Percentiles rank a stretch among this genome's conserved stretches.
Evolutionary conservation across 441 rosid species (phyloP).

Genomic region (Kokia cookei): DNA sequence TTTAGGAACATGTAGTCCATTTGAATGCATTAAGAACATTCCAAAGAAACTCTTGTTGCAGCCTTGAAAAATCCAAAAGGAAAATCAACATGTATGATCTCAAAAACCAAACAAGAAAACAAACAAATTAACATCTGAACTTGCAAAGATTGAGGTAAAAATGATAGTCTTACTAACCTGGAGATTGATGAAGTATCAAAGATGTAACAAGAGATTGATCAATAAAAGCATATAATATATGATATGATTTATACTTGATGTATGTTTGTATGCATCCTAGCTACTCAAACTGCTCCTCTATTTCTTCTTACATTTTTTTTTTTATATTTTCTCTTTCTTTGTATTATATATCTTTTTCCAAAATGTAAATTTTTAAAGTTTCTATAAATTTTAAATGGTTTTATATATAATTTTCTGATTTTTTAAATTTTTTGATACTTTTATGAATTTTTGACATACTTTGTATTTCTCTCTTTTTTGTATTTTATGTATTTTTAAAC

Average conservation of each 20-base stretch:
- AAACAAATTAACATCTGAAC: not conserved
- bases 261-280: not conserved
- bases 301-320: too few species aligned
- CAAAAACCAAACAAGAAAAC: not conserved
- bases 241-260: not conserved
- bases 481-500: too few species aligned
- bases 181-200: not conserved
- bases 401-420: too few species aligned
- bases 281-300: not conserved
- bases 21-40: not conserved
- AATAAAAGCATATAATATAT: not conserved
- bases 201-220: not conserved
- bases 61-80: not conserved
- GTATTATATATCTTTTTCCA: too few species aligned
- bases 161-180: not conserved
- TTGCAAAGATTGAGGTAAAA: not conserved
- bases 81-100: not conserved
- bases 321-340: too few species aligned
- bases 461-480: too few species aligned
- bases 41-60: too few species aligned
- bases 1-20: not conserved
- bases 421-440: too few species aligned
- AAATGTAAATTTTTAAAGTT: too few species aligned
- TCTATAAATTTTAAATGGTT: too few species aligned
- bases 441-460: too few species aligned